Evolutionary conservation across 345 rosid genomes (phyloP), one percentile per base, ranked within the genome.

Genomic region (Hibiscus tridactylites): DNA sequence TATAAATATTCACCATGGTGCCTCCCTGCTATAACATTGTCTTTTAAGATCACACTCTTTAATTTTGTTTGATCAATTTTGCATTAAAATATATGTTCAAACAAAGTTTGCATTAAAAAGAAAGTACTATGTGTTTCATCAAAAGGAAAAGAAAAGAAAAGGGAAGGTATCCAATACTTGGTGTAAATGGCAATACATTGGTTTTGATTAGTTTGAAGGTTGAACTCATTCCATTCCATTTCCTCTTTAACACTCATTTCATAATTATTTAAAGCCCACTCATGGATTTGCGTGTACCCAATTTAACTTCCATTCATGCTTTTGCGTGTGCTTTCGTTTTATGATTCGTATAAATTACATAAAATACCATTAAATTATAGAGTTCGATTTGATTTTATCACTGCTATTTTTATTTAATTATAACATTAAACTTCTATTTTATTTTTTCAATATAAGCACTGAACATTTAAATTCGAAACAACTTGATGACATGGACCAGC

Each of bases 281-380:
- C 59, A 54, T 54, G 11, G 28, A 54, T 17, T 70, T 57, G 73
- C 64, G 37, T 71, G 73, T 39, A 58, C 39, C 65, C 63, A 58
- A 58, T 71, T 59, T 17, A 35, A 39, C 63, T 9, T 8, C 50
- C 53, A 19, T 37, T 37, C 59, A 9, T 56, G 4, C 12, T 7
- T 47, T 19, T 57, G 6, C 49, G 6, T 46, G 47, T 46, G 26
- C 16, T n/a, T n/a, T 37, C n/a, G 63, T 37, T 54, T 54, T 39
- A 21, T 6, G 15, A 31, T 35, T 35, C 39, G 8, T 6, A 35
- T 35, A 35, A 35, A 35, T 35, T 5, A 35, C 5, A 35, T 35
- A 1, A 35, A 35, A 35, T 35, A 35, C 8, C 8, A 35, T 7
- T 46, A 11, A 9, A 46, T 46, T 11, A 2, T 9, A 9, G 15